Base-by-base conservation (phyloP, 768 basidiomycete genomes). In the Tephrocybe sp. region DNA sequence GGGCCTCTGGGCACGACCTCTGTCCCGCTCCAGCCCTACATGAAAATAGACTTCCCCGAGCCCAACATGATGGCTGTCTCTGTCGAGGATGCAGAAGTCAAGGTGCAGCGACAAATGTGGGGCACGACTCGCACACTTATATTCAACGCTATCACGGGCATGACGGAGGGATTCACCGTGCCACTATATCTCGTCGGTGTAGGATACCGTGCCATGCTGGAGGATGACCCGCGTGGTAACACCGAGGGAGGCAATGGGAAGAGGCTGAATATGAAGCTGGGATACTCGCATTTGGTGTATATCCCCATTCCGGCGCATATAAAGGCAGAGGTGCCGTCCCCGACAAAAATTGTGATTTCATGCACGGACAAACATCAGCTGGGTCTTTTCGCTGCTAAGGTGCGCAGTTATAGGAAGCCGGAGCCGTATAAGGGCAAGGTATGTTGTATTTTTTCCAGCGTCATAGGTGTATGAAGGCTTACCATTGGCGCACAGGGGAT, bases 371-470 rank as follows among this genome's bases (percentile, higher is more conserved):
- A 98, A 68, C 89, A 97, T 60, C 70, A 77, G 42, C 67, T 99
- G 51, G 93, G 93, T 1, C 74, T 91, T 57, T 96, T 96, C 64
- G 89, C 93, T 0, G 92, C 95, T 5, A 81, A 84, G 57, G 85
- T 98, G 20, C 77, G 94, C 55, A 79, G 77, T 52, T 87, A 85
- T 72, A 80, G 96, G 60, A 87, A 86, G 59, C 96, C 96, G 17
- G 96, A 99, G 65, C 95, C 94, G 13, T 99, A 98, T 72, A 92
- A 98, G 71, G 96, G 94, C 65, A 98, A 98, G 80, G 94, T 96
- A 62, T 45, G 88, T 40, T 22, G 43, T 23, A 41, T 39, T 42
- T 36, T 20, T 48, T 34, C 14, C 11, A 31, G 43, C 31, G 13
- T n/a, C n/a, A n/a, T n/a, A n/a, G n/a, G n/a, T 45, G 3, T 13